Evolutionary conservation across 805 yeast genomes (phyloP).

Genomic region (Hanseniaspora lindneri): DNA sequence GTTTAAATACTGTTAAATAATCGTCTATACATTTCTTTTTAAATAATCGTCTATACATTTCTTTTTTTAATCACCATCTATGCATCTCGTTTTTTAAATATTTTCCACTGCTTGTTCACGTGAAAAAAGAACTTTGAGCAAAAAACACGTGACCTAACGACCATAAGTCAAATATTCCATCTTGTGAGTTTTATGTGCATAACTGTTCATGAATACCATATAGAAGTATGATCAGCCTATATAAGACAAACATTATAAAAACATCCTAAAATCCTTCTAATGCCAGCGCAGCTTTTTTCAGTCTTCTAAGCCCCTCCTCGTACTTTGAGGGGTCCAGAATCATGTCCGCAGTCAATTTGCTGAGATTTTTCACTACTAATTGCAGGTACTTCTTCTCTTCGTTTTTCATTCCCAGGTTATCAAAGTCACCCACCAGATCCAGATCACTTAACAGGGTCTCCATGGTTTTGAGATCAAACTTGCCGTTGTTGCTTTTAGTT

Average conservation of each 20-base stretch:
- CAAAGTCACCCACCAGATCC: slow-evolving; percentile 40
- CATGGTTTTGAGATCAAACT: slow-evolving; percentile 2
- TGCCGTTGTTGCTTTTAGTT: slow-evolving; percentile 44
- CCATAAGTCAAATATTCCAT: too few relatives aligned
- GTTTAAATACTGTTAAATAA: too few relatives aligned
- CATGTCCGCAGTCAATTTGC: slow-evolving; percentile 83
- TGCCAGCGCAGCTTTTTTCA: slow-evolving; percentile 72
- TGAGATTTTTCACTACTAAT: slow-evolving; percentile 71
- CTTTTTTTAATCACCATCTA: too few relatives aligned
- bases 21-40: too few relatives aligned
- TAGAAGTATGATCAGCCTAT: too few relatives aligned
- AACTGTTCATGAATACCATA: neutral
- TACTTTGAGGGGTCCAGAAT: slow-evolving; percentile 70
- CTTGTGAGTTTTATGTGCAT: neutral
- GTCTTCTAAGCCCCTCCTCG: slow-evolving; percentile 64
- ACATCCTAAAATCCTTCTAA: slow-evolving; percentile 58
- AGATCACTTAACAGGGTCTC: neutral
- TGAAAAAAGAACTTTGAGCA: too few relatives aligned
- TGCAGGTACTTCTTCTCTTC: slow-evolving; percentile 73
- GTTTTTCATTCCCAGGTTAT: slow-evolving; percentile 55
- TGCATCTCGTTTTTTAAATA: too few relatives aligned
- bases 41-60: too few relatives aligned
- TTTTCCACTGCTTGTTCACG: too few relatives aligned
- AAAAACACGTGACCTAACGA: too few relatives aligned
- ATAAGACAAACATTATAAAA: neutral